Conservation (phyloP, 495 filamentous ascomycete genomes). For the Mytilinidion resinicola region DNA sequence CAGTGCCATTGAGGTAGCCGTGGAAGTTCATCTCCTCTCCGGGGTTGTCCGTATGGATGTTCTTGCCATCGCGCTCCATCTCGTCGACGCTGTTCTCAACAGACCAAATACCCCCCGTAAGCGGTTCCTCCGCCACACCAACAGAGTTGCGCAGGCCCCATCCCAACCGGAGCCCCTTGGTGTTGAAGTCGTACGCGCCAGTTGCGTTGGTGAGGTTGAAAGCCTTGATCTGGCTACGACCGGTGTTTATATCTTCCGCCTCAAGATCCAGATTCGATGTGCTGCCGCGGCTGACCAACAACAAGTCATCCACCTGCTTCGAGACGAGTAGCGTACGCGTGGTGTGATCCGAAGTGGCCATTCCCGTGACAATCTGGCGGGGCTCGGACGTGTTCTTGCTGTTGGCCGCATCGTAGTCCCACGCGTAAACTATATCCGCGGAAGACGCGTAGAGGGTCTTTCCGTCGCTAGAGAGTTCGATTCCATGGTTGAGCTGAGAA, state of each 20-base stretch:
- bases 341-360: constrained; percentile 50
- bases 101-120: constrained; percentile 51
- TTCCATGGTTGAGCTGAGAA: constrained; percentile 57
- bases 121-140: constrained; percentile 55
- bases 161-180: constrained; percentile 53
- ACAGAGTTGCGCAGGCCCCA: constrained; percentile 71
- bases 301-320: constrained; percentile 41
- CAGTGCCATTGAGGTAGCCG: constrained; percentile 49
- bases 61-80: constrained; percentile 47
- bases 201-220: constrained; percentile 50
- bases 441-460: constrained; percentile 60
- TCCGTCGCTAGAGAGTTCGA: constrained; percentile 57
- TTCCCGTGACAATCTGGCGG: constrained; percentile 48
- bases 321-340: constrained; percentile 59
- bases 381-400: constrained; percentile 40
- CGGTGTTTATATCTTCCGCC: constrained; percentile 42
- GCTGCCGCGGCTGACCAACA: constrained; percentile 62
- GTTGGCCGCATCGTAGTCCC: constrained; percentile 50
- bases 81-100: constrained; percentile 70
- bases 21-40: constrained; percentile 71
- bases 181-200: constrained; percentile 39
- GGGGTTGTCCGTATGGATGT: constrained; percentile 65
- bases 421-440: constrained; percentile 49
- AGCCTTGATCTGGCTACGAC: constrained; percentile 58
- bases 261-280: constrained; percentile 52